Base-by-base conservation (phyloP, 73 alveolate species). In the Paramecium tetraurelia region DNA sequence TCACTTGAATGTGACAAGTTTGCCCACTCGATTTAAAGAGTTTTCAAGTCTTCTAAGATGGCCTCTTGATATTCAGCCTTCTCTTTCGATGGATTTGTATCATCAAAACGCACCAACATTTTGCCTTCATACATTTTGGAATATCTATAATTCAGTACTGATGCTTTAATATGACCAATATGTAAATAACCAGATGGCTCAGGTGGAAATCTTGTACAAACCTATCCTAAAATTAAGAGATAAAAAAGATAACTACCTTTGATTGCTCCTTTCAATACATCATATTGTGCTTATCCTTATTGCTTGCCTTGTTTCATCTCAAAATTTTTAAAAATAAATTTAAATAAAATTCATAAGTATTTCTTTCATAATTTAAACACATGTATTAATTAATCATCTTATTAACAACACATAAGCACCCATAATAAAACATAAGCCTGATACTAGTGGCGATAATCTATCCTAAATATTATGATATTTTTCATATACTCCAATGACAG, bases 101-200 rank as follows among this genome's bases (percentile, higher is more conserved):
- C 99, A 92, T 98, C 99, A 92, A 98, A 98, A 90, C 99, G 95
- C 87, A 98, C 93, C 44, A 98, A 96, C 99, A 98, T 98, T 94
- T 97, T 92, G 41, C 99, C 99, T 58, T 96, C 92, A 94, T 97
- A 98, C 92, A 95, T 95, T 94, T 97, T 94, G 12, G 99, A 96
- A 77, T 97, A 98, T 94, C 98, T 99, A 92, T 96, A 98, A 95
- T 98, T 97, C 70, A 98, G 92, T 99, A 98, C 95, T 33, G 99
- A 99, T 4, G 99, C 99, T 93, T 98, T 98, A 6, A 97, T 96
- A 68, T 98, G 99, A 48, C 99, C 99, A 72, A 98, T 97, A 83
- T 98, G 99, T 53, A 98, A 95, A 92, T 96, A 98, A 53, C 99
- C 99, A 75, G 97, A 92, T 22, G 98, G 99, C 85, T 84, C 95